A percentile compares a stretch with the other conserved stretches of the same genome.
Conservation (phyloP, 352 stramenopile genomes). For the Pythium monospermum region DNA sequence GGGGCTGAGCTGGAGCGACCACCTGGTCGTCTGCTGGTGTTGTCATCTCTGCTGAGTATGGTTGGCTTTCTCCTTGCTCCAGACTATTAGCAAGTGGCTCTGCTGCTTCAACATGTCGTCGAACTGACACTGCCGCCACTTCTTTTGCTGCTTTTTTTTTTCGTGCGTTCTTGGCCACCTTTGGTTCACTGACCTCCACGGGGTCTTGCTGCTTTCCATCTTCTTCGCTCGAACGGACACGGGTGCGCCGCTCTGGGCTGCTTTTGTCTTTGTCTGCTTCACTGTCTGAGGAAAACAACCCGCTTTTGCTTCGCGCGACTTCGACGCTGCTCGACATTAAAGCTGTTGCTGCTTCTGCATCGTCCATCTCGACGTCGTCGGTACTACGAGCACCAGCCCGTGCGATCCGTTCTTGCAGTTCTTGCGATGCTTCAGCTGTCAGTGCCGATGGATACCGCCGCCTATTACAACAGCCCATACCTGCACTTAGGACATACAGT, state of each 20-base stretch:
- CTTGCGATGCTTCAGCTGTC: background rate
- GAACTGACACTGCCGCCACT: too few species aligned
- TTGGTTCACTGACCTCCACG: too few species aligned
- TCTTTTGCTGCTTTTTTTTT: too few species aligned
- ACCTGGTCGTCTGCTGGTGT: too few species aligned
- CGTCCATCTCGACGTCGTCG: background rate
- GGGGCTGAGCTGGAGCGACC: too few species aligned
- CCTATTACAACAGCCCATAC: background rate
- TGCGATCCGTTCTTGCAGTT: constrained; percentile 14
- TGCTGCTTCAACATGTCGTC: too few species aligned
- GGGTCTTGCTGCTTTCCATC: too few species aligned
- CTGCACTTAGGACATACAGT: too few species aligned
- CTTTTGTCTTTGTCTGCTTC: constrained; percentile 10
- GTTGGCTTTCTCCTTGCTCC: too few species aligned
- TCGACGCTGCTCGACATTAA: background rate
- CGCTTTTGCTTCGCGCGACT: constrained; percentile 1
- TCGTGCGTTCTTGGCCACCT: too few species aligned
- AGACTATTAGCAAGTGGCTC: too few species aligned
- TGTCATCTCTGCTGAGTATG: too few species aligned
- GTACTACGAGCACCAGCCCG: constrained; percentile 3
- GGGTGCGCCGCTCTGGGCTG: background rate
- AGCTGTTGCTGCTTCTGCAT: background rate
- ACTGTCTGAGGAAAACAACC: constrained; percentile 21
- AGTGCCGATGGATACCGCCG: constrained; percentile 11
- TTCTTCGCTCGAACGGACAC: constrained; percentile 3